These are phyloP conservation scores for Magnusiomyces suaveolens DNA, from an alignment of 1,139 yeast species.

Conservation along the genomic window DNA sequence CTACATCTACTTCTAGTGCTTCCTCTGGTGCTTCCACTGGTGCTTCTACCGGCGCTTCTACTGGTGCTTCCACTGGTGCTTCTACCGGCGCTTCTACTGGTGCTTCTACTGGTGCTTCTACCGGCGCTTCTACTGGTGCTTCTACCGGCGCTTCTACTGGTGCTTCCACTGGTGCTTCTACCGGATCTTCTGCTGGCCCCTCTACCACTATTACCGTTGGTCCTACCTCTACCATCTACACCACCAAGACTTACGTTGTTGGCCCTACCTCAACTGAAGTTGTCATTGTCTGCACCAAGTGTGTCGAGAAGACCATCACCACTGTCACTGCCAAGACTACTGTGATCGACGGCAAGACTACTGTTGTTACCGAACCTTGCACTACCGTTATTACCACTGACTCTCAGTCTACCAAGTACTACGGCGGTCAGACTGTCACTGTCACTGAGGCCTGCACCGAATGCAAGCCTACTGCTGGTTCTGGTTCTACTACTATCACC, in stretches of 20 bases:
- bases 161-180: too few relatives aligned
- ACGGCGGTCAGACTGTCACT: background rate
- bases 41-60: background rate
- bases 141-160: too few relatives aligned
- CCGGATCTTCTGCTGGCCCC: too few relatives aligned
- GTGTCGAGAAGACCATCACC: background rate
- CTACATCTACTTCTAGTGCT: background rate
- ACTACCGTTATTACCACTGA: too few relatives aligned
- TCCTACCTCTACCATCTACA: too few relatives aligned
- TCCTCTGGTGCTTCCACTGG: background rate
- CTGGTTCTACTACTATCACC: background rate
- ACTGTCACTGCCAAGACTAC: background rate
- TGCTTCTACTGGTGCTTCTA: conserved; percentile 6
- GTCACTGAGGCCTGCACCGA: background rate
- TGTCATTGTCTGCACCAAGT: background rate
- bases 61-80: background rate
- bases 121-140: too few relatives aligned
- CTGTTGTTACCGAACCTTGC: too few relatives aligned
- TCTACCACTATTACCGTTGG: too few relatives aligned
- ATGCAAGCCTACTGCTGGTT: too few relatives aligned
- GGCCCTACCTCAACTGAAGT: too few relatives aligned
- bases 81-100: conserved; percentile 8
- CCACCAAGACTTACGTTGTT: conserved; percentile 5
- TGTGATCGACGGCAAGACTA: too few relatives aligned
- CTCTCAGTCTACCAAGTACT: conserved; percentile 6